Evolutionary conservation across 2,329 filamentous ascomycete genomes (phyloP).

Genomic region (Aspergillus hiratsukae): DNA sequence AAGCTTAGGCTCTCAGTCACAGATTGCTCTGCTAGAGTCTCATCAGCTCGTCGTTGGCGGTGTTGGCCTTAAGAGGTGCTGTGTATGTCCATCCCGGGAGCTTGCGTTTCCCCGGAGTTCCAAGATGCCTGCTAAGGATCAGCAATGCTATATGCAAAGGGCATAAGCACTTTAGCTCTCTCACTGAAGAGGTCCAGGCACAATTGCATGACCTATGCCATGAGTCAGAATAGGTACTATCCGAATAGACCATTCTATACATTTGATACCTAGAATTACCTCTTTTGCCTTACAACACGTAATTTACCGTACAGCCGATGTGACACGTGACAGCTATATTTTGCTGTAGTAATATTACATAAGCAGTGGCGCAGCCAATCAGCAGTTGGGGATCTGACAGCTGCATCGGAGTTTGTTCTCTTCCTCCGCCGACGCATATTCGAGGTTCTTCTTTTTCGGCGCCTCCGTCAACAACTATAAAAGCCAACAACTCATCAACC

Average conservation of each 20-base stretch:
- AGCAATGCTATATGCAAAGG: not conserved
- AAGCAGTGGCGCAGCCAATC: not conserved
- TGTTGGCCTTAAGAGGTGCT: not conserved
- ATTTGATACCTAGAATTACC: not conserved
- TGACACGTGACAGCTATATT: not conserved
- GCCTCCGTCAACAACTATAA: conserved; percentile 7
- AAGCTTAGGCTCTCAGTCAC: not conserved
- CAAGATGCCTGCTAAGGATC: not conserved
- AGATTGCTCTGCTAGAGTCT: not conserved
- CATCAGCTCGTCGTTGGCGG: not conserved
- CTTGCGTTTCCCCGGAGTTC: not conserved
- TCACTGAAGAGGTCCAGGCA: not conserved
- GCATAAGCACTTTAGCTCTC: not conserved
- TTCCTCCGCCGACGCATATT: conserved; percentile 19
- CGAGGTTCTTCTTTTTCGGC: conserved; percentile 18
- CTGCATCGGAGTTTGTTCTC: conserved; percentile 22
- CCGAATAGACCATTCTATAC: not conserved
- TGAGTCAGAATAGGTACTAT: not conserved
- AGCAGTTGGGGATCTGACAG: conserved; percentile 3
- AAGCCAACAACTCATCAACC: conserved; percentile 3
- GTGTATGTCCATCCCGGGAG: not conserved
- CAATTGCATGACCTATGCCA: not conserved
- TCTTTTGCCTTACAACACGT: not conserved
- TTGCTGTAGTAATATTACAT: not conserved
- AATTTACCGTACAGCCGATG: not conserved